Evolutionary conservation across 192 early-diverging fungal genomes (phyloP).

Genomic region (Dissophora ornata): DNA sequence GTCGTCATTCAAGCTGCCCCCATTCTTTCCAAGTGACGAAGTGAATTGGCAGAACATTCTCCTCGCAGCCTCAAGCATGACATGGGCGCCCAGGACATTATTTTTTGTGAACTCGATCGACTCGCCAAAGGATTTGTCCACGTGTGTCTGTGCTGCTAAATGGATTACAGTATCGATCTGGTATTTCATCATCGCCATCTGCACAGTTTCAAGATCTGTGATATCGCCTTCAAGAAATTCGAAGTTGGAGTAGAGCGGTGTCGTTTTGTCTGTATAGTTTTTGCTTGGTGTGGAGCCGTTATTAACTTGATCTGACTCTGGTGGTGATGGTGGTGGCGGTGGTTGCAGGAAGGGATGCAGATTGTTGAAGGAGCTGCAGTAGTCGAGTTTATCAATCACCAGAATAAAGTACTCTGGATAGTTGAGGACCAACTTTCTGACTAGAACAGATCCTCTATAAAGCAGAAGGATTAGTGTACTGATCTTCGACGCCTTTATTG

Average conservation of each 20-base stretch:
- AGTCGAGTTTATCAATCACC: constrained; percentile 82
- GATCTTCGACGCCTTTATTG: constrained; percentile 4
- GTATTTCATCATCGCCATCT: constrained; percentile 71
- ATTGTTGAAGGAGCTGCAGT: constrained; percentile 77
- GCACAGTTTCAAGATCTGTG: constrained; percentile 70
- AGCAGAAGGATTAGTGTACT: neutral
- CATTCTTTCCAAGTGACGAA: no score
- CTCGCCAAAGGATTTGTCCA: constrained; percentile 88
- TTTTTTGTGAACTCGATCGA: constrained; percentile 82
- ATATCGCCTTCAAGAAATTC: constrained; percentile 68
- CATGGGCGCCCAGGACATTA: constrained; percentile 87
- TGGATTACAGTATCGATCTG: constrained; percentile 80
- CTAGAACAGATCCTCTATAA: constrained; percentile 73
- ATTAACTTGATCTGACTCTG: no score
- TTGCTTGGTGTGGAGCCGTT: neutral
- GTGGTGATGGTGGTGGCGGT: neutral
- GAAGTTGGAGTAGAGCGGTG: constrained; percentile 23
- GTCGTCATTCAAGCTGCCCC: no score
- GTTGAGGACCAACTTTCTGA: constrained; percentile 66
- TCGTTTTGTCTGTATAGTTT: neutral
- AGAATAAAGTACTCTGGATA: constrained; percentile 77
- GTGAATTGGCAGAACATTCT: constrained; percentile 12
- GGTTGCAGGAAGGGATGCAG: constrained; percentile 42
- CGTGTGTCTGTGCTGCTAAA: constrained; percentile 85
- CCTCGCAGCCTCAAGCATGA: constrained; percentile 77